Evolutionary conservation across 192 early-diverging fungal genomes (phyloP).

Genomic region (Thamnidium elegans): DNA sequence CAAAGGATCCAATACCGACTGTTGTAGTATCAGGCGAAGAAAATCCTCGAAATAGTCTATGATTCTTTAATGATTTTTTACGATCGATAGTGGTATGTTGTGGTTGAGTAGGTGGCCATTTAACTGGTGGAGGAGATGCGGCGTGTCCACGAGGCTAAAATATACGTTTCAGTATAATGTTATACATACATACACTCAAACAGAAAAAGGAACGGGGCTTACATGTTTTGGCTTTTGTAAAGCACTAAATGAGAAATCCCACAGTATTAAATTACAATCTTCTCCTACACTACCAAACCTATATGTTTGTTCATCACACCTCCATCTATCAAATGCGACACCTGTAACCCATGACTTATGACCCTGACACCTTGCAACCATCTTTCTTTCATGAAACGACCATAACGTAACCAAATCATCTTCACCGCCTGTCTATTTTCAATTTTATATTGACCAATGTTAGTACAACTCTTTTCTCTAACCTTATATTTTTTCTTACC

Average conservation of each 20-base stretch:
- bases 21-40: not conserved
- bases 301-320: slow-evolving; percentile 76
- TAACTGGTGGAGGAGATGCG: not conserved
- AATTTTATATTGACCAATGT: not conserved
- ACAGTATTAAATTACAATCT: slow-evolving; percentile 81
- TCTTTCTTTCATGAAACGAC: slow-evolving; percentile 74
- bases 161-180: not conserved
- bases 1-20: not conserved
- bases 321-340: slow-evolving; percentile 82
- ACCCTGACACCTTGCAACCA: slow-evolving; percentile 88
- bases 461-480: not conserved
- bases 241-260: slow-evolving; percentile 87
- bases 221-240: slow-evolving; percentile 74
- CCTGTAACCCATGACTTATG: slow-evolving; percentile 88
- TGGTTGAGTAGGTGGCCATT: not conserved
- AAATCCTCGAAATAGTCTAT: not conserved
- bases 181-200: no score
- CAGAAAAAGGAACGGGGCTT: slow-evolving; percentile 19
- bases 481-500: slow-evolving; percentile 26
- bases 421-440: slow-evolving; percentile 74
- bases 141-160: not conserved
- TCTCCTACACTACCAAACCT: slow-evolving; percentile 91
- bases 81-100: not conserved
- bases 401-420: slow-evolving; percentile 93
- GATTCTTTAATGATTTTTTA: slow-evolving; percentile 14